phyloP scores from a whole-genome alignment of 176 grass and related monocot species.

The Rhynchospora tenuis region DNA sequence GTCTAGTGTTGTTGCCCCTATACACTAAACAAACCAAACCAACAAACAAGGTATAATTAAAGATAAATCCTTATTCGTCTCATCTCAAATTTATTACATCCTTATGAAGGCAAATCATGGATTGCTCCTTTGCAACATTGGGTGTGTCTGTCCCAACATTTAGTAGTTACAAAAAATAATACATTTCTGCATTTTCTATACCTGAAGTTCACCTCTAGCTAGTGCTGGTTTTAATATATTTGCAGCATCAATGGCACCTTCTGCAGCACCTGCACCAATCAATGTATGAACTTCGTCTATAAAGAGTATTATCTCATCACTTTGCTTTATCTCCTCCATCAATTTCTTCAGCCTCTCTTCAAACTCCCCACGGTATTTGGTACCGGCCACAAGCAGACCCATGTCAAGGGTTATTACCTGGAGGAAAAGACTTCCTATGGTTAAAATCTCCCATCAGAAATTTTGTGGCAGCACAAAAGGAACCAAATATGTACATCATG shows the following conservation, averaged over 20 bases:
- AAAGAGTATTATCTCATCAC: slow-evolving; percentile 92
- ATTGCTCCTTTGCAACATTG: background rate
- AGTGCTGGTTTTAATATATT: slow-evolving; percentile 93
- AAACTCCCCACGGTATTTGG: slow-evolving; percentile 95
- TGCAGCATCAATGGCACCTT: slow-evolving; percentile 94
- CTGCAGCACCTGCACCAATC: slow-evolving; percentile 88
- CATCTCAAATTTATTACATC: background rate
- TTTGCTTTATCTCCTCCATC: slow-evolving; percentile 99
- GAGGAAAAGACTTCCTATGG: background rate
- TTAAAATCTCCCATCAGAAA: background rate
- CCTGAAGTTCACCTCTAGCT: slow-evolving; percentile 94
- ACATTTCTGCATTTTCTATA: slow-evolving; percentile 27
- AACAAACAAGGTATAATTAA: background rate
- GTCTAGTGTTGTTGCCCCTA: slow-evolving; percentile 89
- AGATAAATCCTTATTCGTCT: background rate
- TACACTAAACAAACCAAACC: slow-evolving; percentile 47
- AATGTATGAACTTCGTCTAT: slow-evolving; percentile 97
- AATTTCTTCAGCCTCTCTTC: slow-evolving; percentile 95
- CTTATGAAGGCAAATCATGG: background rate
- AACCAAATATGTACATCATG: slow-evolving; percentile 5
- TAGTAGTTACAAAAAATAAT: background rate
- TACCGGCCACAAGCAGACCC: slow-evolving; percentile 94
- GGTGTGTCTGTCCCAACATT: background rate
- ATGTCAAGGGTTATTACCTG: slow-evolving; percentile 96
- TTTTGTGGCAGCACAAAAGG: background rate